phyloP scores from a whole-genome alignment of 2,329 filamentous ascomycete species.

The Zymoseptoria pseudotritici region DNA sequence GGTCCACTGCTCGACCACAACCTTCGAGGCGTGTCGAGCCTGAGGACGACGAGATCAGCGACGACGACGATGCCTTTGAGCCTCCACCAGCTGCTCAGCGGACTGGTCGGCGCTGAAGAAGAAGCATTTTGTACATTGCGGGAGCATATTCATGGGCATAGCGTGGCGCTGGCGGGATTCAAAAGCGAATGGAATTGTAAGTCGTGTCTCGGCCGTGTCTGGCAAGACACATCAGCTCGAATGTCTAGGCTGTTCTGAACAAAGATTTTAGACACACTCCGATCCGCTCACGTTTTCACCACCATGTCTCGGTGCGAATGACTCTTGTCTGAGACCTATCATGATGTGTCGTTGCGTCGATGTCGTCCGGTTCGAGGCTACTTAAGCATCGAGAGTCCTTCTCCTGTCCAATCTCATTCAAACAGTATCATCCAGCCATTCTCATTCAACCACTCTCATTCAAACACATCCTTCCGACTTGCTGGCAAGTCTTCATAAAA shows the following conservation, averaged over 20 bases:
- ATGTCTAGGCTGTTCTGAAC: neutral
- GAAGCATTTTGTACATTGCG: neutral
- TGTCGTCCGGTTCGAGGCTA: neutral
- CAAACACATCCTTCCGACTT: neutral
- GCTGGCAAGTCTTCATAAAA: too few relatives aligned
- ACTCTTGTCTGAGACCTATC: neutral
- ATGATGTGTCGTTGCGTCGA: neutral
- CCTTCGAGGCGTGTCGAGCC: conserved; percentile 31
- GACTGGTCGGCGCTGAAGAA: conserved; percentile 11
- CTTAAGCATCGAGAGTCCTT: neutral
- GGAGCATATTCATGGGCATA: neutral
- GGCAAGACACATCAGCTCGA: neutral
- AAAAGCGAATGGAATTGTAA: neutral
- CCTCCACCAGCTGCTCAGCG: conserved; percentile 23
- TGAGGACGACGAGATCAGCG: conserved; percentile 32
- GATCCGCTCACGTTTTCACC: neutral
- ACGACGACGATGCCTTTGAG: conserved; percentile 34
- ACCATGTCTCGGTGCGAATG: neutral
- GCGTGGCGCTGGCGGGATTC: conserved; percentile 4
- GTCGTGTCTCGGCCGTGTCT: neutral
- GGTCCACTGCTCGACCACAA: conserved; percentile 8
- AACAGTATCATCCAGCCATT: too few relatives aligned
- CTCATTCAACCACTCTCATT: too few relatives aligned
- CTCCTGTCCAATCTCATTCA: neutral
- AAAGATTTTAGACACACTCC: neutral